These are phyloP conservation scores for Bacidia gigantensis DNA, from an alignment of 495 filamentous ascomycete genomes.

Conservation along the genomic window DNA sequence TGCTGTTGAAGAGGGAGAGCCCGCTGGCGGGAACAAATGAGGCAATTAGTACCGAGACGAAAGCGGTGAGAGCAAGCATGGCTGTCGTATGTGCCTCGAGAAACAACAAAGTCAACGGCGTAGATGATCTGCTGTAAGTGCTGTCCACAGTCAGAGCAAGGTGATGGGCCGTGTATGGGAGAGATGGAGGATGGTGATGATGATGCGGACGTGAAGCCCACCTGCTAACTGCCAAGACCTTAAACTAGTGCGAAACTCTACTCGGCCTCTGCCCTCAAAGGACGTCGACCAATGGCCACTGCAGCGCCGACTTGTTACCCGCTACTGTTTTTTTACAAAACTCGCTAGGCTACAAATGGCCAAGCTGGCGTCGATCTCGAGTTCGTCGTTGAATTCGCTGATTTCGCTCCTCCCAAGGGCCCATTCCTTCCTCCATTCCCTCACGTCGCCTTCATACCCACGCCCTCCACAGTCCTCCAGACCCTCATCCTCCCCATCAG, in stretches of 20 bases:
- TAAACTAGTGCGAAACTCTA: background rate
- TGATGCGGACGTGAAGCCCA: background rate
- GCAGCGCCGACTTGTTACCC: background rate
- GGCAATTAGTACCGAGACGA: slow-evolving; percentile 19
- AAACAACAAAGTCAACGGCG: no score
- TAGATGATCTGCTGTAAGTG: background rate
- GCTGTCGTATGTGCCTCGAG: background rate
- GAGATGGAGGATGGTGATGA: background rate
- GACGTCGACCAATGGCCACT: background rate
- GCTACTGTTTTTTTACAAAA: background rate
- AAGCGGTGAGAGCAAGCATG: slow-evolving; percentile 4
- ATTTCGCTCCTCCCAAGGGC: slow-evolving; percentile 1
- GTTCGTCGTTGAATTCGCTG: no score
- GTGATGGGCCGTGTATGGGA: background rate
- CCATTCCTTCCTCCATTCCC: slow-evolving; percentile 5
- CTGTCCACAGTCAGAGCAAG: background rate
- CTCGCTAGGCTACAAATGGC: slow-evolving; percentile 1
- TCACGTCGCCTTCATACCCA: slow-evolving; percentile 2
- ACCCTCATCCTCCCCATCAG: background rate
- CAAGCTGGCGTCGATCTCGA: slow-evolving; percentile 7
- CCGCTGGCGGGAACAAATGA: slow-evolving; percentile 16
- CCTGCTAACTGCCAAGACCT: background rate
- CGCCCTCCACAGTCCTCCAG: background rate
- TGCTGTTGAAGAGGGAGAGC: slow-evolving; percentile 16
- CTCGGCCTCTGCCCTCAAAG: no score